Evolutionary conservation across 106 monocot genomes (phyloP), one percentile per base, ranked within the genome.

Genomic region (Posidonia australis): DNA sequence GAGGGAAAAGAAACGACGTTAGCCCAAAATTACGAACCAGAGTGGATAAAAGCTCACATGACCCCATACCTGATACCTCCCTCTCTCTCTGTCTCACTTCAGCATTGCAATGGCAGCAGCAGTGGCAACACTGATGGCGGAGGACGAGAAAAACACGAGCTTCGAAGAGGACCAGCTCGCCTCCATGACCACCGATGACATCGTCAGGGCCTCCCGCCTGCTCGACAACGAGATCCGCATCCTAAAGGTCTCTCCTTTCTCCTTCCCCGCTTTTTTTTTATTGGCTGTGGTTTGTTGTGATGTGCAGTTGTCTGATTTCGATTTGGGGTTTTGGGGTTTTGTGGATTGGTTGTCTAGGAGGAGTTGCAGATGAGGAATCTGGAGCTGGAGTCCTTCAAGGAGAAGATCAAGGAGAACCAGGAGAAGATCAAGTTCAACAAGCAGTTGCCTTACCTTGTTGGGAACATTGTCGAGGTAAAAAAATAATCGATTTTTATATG

Each of bases 351-450:
- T 29, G 65, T n/a, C n/a, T 45, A 93, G 93, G 93, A 84, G 23
- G 89, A 93, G 70, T 53, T 86, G 73, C 89, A 89, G 68, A 77
- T 89, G 76, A 78, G 51, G 5, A 89, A 81, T 42, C 78, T 82
- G 14, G 89, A 93, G 60, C 49, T 93, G 49, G 83, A 86, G 22
- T 83, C 86, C 18, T 76, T 72, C 61, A 83, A 93, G 68, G 83
- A 93, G 62, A 93, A 89, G 73, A 89, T 81, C 13, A 89, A 89
- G 79, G 84, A 89, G 70, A 93, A 93, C 43, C 86, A 89, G 78
- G 86, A 89, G 77, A 93, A 89, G 78, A 93, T 93, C 69, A 93
- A 93, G 83, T 79, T 89, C 47, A 89, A 86, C 69, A 89, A 89
- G 68, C 86, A 89, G 79, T 77, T 93, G 27, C 93, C 89, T 0